A percentile compares a stretch with the other conserved stretches of the same genome.
These are phyloP conservation scores for Stachybotrys chartarum DNA, from an alignment of 2,329 filamentous ascomycete species.

Conservation along the genomic window DNA sequence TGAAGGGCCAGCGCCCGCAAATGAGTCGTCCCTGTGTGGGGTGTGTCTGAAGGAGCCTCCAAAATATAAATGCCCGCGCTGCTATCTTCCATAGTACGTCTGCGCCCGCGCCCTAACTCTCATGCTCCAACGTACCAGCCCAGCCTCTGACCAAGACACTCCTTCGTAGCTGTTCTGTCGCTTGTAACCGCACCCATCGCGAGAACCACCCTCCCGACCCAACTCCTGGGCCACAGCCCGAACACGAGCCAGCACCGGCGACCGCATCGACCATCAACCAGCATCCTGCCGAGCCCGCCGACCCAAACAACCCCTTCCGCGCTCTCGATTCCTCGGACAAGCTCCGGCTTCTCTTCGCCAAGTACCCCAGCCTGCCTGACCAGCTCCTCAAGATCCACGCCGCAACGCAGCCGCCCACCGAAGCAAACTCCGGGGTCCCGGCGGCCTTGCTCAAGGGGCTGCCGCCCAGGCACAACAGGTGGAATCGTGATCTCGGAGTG, in stretches of 20 bases:
- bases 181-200: slow-evolving; percentile 47
- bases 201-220: slow-evolving; percentile 39
- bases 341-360: slow-evolving; percentile 42
- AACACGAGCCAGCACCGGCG: slow-evolving; percentile 5
- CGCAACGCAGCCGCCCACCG: slow-evolving; percentile 39
- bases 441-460: slow-evolving; percentile 25
- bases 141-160: slow-evolving; percentile 2
- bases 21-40: slow-evolving; percentile 29
- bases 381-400: slow-evolving; percentile 42
- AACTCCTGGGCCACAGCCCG: slow-evolving; percentile 17
- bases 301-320: slow-evolving; percentile 37
- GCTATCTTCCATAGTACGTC: slow-evolving; percentile 50
- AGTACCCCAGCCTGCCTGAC: slow-evolving; percentile 41
- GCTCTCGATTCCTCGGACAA: slow-evolving; percentile 42
- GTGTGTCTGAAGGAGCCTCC: slow-evolving; percentile 43
- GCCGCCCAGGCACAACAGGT: slow-evolving; percentile 32
- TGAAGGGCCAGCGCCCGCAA: not conserved
- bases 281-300: slow-evolving; percentile 3
- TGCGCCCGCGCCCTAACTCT: not conserved
- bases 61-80: slow-evolving; percentile 59
- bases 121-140: not conserved
- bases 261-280: not conserved
- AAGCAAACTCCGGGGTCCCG: slow-evolving; percentile 19
- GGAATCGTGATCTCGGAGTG: slow-evolving; percentile 53
- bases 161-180: slow-evolving; percentile 46